Evolutionary conservation across 805 yeast genomes (phyloP), one percentile per base, ranked within the genome.

Genomic region (Tetrapisispora fleetii): DNA sequence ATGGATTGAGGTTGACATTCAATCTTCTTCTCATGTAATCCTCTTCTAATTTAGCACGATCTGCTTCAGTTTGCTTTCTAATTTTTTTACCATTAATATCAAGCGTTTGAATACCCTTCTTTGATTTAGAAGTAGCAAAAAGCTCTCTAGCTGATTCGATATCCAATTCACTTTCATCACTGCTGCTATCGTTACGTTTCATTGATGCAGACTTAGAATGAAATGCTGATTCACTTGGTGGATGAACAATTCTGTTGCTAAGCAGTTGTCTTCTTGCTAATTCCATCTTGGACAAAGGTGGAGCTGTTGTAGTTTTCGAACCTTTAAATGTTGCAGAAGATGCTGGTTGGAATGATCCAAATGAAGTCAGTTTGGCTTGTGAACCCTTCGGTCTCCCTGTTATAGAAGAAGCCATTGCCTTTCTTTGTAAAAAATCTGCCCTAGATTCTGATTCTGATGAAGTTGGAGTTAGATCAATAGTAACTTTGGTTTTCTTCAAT

Each of bases 21-120:
- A 91, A 69, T 54, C 98, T 75, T 54, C 76, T 70, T 54, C 95
- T 77, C 90, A 88, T 86, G 47, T 81, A 70, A 51, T 83, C 83
- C 60, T 84, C 90, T 37, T 82, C 91, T 35, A 69, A 64, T 55
- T 78, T 79, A 45, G 69, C 73, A 21, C 66, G 63, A 32, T 71
- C 70, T 16, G 75, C 67, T 11, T 66, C 65, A 18, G 68, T 67
- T 28, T 71, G 59, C 45, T 66, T 71, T 36, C 62, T 67, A 6
- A 63, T 54, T 7, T 49, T 48, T 36, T 60, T 66, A 0, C 79
- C 80, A 48, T 71, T 58, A 8, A 73, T 66, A 55, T 72, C 80
- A 8, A 71, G 58, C 9, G 65, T 64, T 48, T 66, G 58, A 43
- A 66, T 67, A 18, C 62, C 58, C 44, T 55, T 60, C 46, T 60